phyloP scores from a whole-genome alignment of 805 yeast species.

The Metschnikowia sp. region DNA sequence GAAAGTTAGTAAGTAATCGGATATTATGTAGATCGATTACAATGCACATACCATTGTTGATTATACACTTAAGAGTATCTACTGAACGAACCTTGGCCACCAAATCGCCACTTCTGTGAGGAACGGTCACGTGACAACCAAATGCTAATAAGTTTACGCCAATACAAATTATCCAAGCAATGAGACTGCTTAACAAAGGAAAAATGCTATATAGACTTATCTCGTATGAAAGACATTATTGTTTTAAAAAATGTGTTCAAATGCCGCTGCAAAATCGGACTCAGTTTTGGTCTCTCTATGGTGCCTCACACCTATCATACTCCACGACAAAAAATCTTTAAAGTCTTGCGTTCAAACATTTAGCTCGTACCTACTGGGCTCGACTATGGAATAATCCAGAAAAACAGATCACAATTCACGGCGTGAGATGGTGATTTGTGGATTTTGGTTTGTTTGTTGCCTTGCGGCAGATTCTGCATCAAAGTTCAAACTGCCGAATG shows the following conservation, averaged over 20 bases:
- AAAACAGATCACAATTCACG: no score
- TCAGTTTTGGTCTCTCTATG: no score
- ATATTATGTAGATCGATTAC: background rate
- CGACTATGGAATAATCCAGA: background rate
- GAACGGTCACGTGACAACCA: slow-evolving; percentile 5
- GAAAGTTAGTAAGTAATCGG: slow-evolving; percentile 6
- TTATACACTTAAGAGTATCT: background rate
- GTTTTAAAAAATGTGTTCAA: no score
- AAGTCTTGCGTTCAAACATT: background rate
- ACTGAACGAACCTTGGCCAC: background rate
- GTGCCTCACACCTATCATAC: background rate
- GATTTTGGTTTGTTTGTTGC: no score
- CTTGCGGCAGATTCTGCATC: no score
- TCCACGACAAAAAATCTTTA: background rate
- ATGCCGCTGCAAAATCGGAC: no score
- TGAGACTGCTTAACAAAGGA: background rate
- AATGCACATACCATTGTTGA: slow-evolving; percentile 3
- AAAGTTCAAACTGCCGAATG: background rate
- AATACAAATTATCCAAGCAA: background rate
- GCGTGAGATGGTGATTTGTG: no score
- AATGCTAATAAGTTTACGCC: background rate
- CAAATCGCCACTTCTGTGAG: slow-evolving; percentile 9
- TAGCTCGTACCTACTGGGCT: background rate
- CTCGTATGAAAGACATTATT: no score
- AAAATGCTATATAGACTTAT: no score